phyloP scores from a whole-genome alignment of 2,329 filamentous ascomycete species.

The Venturia aucupariae region DNA sequence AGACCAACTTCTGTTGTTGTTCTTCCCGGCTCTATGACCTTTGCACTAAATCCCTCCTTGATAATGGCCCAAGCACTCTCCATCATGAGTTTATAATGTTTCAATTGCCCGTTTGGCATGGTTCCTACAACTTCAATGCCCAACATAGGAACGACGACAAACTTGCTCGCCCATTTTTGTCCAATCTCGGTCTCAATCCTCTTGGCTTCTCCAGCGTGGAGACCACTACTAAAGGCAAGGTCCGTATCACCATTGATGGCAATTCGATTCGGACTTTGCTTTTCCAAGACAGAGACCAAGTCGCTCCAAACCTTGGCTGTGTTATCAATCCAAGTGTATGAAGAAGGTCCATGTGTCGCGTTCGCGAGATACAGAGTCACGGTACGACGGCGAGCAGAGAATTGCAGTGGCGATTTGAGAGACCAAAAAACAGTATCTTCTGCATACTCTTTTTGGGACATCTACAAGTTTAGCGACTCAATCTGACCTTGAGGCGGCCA shows the following conservation, averaged over 20 bases:
- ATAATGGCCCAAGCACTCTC: not conserved
- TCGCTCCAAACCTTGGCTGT: not conserved
- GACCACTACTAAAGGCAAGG: not conserved
- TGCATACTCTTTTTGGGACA: constrained; percentile 4
- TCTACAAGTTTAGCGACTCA: not conserved
- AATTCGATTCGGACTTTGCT: not conserved
- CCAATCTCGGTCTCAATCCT: not conserved
- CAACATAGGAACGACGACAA: not conserved
- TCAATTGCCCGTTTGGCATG: not conserved
- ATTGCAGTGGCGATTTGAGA: not conserved
- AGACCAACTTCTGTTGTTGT: not conserved
- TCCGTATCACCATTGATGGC: not conserved
- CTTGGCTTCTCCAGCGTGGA: not conserved
- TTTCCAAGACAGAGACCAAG: not conserved
- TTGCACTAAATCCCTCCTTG: not conserved
- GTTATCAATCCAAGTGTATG: not conserved
- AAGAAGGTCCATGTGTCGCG: not conserved
- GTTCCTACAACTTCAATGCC: not conserved
- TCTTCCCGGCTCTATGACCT: not conserved
- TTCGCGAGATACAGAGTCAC: not conserved
- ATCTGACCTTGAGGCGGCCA: no score
- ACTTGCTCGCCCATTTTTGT: not conserved
- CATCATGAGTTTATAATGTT: constrained; percentile 3
- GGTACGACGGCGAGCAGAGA: not conserved
- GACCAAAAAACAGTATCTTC: not conserved